Evolutionary conservation across 2,329 filamentous ascomycete genomes (phyloP), one percentile per base, ranked within the genome.

Genomic region (Claviceps digitariae): DNA sequence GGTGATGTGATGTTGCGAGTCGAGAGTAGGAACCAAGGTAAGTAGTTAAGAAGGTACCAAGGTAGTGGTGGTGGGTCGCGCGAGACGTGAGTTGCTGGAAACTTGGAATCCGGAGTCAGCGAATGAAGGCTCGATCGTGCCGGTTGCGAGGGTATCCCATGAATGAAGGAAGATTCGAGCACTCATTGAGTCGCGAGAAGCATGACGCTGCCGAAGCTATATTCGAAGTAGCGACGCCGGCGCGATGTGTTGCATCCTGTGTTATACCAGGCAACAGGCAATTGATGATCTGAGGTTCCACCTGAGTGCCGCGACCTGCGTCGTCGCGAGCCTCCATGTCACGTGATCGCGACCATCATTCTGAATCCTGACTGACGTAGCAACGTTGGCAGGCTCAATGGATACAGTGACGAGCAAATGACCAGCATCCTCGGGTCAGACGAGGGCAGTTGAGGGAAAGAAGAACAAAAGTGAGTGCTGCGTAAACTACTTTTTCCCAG

Each of bases 1-100:
- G 27, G n/a, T 52, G 57, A 58, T 56, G 56, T 55, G 57, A 57
- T 56, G 56, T 55, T 47, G 56, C 50, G 53, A 54, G 54, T 55
- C 53, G n/a, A n/a, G 55, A 55, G 48, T 3, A 38, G 15, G 48
- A 40, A 40, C 45, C 27, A 21, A 47, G 25, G 10, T 4, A 13
- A n/a, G n/a, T n/a, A n/a, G n/a, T n/a, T n/a, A n/a, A n/a, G n/a
- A n/a, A 48, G 17, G 12, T 13, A 54, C 50, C 57, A 56, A 58
- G 57, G 57, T 55, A 57, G 20, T 7, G 17, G 41, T 44, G 15
- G 57, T 55, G 56, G 52, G 52, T 44, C 56, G 56, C 58, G 56
- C 56, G 53, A 56, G 55, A 56, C 53, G 52, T 55, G 53, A 52
- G 51, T 51, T 45, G 52, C 46, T 38, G 21, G n/a, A n/a, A n/a